Percentiles rank a stretch among this genome's conserved stretches.
These are phyloP conservation scores for Scedosporium apiospermum DNA, from an alignment of 2,329 filamentous ascomycete genomes.

Conservation along the genomic window DNA sequence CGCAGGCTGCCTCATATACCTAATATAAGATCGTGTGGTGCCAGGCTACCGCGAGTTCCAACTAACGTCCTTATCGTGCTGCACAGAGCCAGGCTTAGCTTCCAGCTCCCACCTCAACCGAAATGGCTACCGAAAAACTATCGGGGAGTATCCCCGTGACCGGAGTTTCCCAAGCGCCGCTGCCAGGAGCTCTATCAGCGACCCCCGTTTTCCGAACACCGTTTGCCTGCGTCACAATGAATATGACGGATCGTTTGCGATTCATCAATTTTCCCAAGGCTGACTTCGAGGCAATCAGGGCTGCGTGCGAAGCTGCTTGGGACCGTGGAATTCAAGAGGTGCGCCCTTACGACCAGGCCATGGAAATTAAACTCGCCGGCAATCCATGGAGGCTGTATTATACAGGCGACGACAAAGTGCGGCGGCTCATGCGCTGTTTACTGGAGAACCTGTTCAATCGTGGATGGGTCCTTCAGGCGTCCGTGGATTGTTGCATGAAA, in stretches of 20 bases:
- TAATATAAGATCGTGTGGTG: no score
- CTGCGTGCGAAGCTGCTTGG: background rate
- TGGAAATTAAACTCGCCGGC: background rate
- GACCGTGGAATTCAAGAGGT: background rate
- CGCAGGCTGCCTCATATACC: no score
- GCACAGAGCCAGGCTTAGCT: no score
- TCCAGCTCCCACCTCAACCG: no score
- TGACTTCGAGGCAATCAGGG: background rate
- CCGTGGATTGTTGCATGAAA: background rate
- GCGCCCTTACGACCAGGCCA: background rate
- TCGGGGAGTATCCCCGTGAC: no score
- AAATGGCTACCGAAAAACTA: no score
- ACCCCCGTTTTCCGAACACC: background rate
- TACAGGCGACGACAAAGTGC: background rate
- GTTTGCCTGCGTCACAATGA: background rate
- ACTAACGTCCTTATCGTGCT: no score
- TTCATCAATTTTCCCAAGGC: background rate
- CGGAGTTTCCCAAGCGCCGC: background rate
- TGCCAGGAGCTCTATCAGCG: no score
- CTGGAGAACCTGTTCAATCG: background rate
- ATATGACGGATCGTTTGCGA: background rate
- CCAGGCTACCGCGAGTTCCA: no score
- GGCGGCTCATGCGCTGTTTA: background rate
- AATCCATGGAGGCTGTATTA: background rate
- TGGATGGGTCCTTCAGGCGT: background rate